Evolutionary conservation across 2,329 filamentous ascomycete species (phyloP).

Genomic region (Fusarium sp.): DNA sequence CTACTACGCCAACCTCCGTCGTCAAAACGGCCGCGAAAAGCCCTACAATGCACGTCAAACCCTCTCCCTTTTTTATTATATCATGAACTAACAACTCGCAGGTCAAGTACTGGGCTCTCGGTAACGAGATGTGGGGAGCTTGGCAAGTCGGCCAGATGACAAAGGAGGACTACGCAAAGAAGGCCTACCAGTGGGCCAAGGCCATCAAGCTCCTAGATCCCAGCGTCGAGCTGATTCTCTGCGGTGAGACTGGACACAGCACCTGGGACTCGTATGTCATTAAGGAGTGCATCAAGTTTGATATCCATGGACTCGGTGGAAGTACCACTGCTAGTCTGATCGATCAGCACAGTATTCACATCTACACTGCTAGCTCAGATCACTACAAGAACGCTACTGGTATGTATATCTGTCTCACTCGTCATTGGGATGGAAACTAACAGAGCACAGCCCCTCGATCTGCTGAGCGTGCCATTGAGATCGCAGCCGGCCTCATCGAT

Average conservation of each 20-base stretch:
- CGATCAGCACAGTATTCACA: conserved; percentile 85
- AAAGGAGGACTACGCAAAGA: conserved; percentile 77
- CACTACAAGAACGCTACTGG: conserved; percentile 65
- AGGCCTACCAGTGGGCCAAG: conserved; percentile 79
- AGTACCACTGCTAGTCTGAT: conserved; percentile 63
- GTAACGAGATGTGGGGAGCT: conserved; percentile 79
- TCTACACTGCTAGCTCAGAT: conserved; percentile 75
- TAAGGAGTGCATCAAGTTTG: conserved; percentile 71
- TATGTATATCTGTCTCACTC: neutral
- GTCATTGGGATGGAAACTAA: neutral
- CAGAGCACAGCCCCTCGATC: conserved; percentile 67
- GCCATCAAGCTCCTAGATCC: conserved; percentile 80
- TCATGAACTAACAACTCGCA: conserved; percentile 17
- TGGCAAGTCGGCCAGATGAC: conserved; percentile 78
- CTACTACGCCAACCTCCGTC: conserved; percentile 84
- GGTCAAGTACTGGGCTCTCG: conserved; percentile 88
- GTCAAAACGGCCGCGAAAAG: conserved; percentile 79
- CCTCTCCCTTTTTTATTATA: accelerated
- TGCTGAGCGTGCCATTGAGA: conserved; percentile 81
- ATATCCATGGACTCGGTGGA: conserved; percentile 52
- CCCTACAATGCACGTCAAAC: conserved; percentile 71
- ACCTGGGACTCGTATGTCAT: conserved; percentile 82
- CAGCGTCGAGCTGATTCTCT: conserved; percentile 76
- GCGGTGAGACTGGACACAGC: conserved; percentile 76
- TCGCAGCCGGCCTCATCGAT: conserved; percentile 77